Conservation (phyloP, 345 rosid genomes). For the Brassica rapa region DNA sequence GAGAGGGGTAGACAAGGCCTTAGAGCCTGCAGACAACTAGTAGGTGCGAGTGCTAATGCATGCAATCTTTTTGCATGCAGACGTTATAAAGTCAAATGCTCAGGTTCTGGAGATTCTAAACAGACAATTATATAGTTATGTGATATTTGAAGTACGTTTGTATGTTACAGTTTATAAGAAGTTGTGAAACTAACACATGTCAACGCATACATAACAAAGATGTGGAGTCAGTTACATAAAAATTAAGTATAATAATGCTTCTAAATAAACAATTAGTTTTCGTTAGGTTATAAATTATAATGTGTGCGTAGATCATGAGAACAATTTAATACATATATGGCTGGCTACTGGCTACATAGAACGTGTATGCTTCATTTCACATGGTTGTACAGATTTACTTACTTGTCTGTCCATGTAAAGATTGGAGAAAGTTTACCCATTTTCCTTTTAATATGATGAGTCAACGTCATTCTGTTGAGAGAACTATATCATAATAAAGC, state of each 20-base stretch:
- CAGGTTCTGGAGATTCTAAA: conserved; percentile 41
- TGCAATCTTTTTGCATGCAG: conserved; percentile 42
- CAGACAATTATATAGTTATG: conserved; percentile 16
- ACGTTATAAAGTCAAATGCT: conserved; percentile 40
- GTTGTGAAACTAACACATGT: background rate
- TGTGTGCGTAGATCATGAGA: background rate
- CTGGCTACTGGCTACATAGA: background rate
- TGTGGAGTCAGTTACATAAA: background rate
- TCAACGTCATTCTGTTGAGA: conserved; percentile 41
- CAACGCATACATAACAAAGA: background rate
- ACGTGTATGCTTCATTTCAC: conserved; percentile 18
- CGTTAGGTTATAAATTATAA: background rate
- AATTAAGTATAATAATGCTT: background rate
- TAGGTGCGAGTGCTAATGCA: conserved; percentile 44
- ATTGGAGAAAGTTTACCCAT: conserved; percentile 17
- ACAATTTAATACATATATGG: background rate
- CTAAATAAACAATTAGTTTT: background rate
- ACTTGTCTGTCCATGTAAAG: conserved; percentile 40
- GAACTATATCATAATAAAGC: conserved; percentile 37
- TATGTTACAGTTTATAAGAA: background rate
- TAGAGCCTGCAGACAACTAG: conserved; percentile 38
- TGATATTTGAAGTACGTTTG: conserved; percentile 10
- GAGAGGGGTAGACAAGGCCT: conserved; percentile 15
- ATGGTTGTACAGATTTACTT: conserved; percentile 23
- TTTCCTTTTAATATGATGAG: conserved; percentile 35